Percentiles rank a stretch among this genome's conserved stretches.
Conservation (phyloP, 2,329 filamentous ascomycete species). For the Dichotomopilus funicola region DNA sequence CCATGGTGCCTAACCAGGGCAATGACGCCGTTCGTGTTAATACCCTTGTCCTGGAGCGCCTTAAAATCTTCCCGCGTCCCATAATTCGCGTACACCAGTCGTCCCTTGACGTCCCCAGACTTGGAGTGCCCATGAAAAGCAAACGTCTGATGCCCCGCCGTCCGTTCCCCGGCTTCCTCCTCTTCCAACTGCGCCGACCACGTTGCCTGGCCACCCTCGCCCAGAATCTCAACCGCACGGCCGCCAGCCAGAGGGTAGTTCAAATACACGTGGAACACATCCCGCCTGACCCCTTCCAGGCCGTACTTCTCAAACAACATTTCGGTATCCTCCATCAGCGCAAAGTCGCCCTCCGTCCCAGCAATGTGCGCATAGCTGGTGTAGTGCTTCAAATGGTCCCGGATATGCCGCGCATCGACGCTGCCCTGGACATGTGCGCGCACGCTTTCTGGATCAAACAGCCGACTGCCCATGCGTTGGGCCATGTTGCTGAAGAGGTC, state of each 20-base stretch:
- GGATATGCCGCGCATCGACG: conserved; percentile 63
- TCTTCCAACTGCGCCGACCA: conserved; percentile 87
- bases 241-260: conserved; percentile 81
- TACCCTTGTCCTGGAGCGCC: conserved; percentile 59
- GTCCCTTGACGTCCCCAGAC: conserved; percentile 77
- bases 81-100: conserved; percentile 86
- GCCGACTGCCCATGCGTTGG: conserved; percentile 56
- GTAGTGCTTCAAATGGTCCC: conserved; percentile 67
- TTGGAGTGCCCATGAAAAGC: conserved; percentile 88
- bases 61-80: conserved; percentile 81
- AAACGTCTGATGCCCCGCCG: conserved; percentile 60
- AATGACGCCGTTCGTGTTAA: conserved; percentile 73
- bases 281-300: conserved; percentile 68
- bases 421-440: conserved; percentile 66
- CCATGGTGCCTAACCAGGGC: conserved; percentile 78
- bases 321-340: conserved; percentile 76
- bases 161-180: conserved; percentile 58
- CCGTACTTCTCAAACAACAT: conserved; percentile 65
- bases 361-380: conserved; percentile 84
- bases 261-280: conserved; percentile 81
- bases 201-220: conserved; percentile 51
- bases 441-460: conserved; percentile 79
- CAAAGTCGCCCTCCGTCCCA: conserved; percentile 88
- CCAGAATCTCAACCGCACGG: conserved; percentile 73
- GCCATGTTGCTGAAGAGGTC: conserved; percentile 68